Percentiles rank a stretch among this genome's conserved stretches.
Evolutionary conservation across 2,329 filamentous ascomycete species (phyloP).

Genomic region (Zymoseptoria brevis): DNA sequence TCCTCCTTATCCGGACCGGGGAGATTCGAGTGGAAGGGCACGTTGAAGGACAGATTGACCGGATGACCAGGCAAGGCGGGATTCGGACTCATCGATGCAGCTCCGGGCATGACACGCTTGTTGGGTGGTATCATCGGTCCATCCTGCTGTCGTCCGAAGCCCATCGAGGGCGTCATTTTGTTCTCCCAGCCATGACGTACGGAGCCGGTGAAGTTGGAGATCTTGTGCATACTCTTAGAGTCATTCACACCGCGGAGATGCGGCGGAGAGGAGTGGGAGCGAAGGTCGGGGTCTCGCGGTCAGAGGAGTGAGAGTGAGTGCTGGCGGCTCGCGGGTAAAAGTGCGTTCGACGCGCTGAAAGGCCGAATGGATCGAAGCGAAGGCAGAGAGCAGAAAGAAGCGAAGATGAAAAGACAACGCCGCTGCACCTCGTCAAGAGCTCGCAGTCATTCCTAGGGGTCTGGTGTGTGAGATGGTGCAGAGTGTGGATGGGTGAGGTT

Average conservation of each 20-base stretch:
- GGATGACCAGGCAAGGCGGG: slow-evolving; percentile 65
- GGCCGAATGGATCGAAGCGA: slow-evolving; percentile 2
- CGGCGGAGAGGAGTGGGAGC: slow-evolving; percentile 4
- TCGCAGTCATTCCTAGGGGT: slow-evolving; percentile 15
- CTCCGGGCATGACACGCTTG: slow-evolving; percentile 47
- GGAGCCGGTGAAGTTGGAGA: slow-evolving; percentile 58
- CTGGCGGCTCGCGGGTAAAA: background rate
- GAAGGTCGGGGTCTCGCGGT: slow-evolving; percentile 1
- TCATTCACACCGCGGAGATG: slow-evolving; percentile 12
- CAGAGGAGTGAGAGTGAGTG: slow-evolving; percentile 8
- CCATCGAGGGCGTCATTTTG: slow-evolving; percentile 52
- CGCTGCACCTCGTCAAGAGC: slow-evolving; percentile 16
- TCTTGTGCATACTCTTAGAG: slow-evolving; percentile 52
- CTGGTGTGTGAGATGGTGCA: slow-evolving; percentile 7
- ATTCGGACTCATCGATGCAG: slow-evolving; percentile 36
- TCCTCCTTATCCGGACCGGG: slow-evolving; percentile 89
- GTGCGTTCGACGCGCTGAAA: slow-evolving; percentile 3
- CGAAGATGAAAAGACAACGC: slow-evolving; percentile 11
- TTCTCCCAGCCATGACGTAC: slow-evolving; percentile 59
- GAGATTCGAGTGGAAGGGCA: slow-evolving; percentile 89
- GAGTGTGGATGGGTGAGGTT: slow-evolving; percentile 5
- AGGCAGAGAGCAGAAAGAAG: slow-evolving; percentile 8
- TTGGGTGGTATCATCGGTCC: slow-evolving; percentile 8
- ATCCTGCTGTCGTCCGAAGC: slow-evolving; percentile 42
- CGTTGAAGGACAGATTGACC: slow-evolving; percentile 93